These are phyloP conservation scores for Diaporthe ilicicola DNA, from an alignment of 2,329 filamentous ascomycete genomes.

Conservation along the genomic window DNA sequence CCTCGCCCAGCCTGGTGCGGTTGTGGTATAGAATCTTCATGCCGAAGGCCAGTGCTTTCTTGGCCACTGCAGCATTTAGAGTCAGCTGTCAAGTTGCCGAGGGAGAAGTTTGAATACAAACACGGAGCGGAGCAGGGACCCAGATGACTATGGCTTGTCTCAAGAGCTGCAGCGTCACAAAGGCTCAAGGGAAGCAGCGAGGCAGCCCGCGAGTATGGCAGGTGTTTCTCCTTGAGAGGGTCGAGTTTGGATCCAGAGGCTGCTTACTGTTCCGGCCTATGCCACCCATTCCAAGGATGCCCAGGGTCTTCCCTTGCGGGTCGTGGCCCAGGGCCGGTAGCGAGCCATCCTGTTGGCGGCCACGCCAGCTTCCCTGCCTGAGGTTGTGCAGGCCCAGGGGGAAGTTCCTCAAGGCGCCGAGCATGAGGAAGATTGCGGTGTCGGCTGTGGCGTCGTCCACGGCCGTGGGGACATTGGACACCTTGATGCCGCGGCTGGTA, in stretches of 20 bases:
- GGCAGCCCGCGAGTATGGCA: too few relatives aligned
- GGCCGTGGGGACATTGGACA: constrained; percentile 84
- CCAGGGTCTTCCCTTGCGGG: constrained; percentile 79
- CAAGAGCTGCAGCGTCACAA: too few relatives aligned
- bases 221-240: too few relatives aligned
- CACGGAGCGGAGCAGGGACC: too few relatives aligned
- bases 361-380: constrained; percentile 74
- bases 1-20: constrained; percentile 65
- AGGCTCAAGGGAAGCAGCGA: too few relatives aligned
- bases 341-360: constrained; percentile 50
- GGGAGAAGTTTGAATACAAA: too few relatives aligned
- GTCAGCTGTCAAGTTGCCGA: too few relatives aligned
- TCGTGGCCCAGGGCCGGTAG: constrained; percentile 74
- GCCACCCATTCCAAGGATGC: constrained; percentile 86
- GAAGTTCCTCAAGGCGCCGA: constrained; percentile 81
- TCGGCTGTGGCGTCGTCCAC: constrained; percentile 88
- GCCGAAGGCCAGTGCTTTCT: constrained; percentile 77
- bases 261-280: constrained; percentile 82
- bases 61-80: too few relatives aligned
- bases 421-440: constrained; percentile 79
- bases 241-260: too few relatives aligned
- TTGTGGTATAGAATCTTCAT: constrained; percentile 83
- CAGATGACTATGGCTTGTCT: too few relatives aligned
- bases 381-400: constrained; percentile 71
- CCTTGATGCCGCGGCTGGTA: constrained; percentile 69